phyloP scores from a whole-genome alignment of 2,329 filamentous ascomycete genomes.

The Kalmusia sp. region DNA sequence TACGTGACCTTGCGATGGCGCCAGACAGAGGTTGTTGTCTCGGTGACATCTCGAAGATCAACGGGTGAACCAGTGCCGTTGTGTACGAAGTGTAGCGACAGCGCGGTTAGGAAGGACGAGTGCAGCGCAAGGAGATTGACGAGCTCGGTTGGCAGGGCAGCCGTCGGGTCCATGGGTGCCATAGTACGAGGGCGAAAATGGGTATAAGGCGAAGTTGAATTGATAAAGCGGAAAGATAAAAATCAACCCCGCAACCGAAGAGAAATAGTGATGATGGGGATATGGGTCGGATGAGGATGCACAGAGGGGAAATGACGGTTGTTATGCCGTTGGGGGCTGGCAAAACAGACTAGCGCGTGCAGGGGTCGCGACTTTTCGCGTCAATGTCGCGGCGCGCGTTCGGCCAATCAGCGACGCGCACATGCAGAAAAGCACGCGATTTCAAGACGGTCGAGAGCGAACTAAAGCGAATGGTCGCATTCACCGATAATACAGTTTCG shows the following conservation, averaged over 20 bases:
- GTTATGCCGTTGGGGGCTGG: constrained; percentile 37
- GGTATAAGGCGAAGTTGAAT: constrained; percentile 18
- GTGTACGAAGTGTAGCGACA: constrained; percentile 58
- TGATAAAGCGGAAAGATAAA: constrained; percentile 27
- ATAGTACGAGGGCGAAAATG: constrained; percentile 26
- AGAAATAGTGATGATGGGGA: constrained; percentile 20
- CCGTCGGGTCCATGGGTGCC: constrained; percentile 35
- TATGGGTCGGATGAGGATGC: constrained; percentile 19
- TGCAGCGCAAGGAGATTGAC: constrained; percentile 54
- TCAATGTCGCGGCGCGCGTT: constrained; percentile 18
- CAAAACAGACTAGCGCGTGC: constrained; percentile 31
- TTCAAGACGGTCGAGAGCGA: constrained; percentile 11
- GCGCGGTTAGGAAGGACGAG: constrained; percentile 56
- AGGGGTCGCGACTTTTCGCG: constrained; percentile 35
- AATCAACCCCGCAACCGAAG: constrained; percentile 26
- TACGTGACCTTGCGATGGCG: constrained; percentile 54
- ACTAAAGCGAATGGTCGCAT: not conserved
- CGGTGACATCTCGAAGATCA: constrained; percentile 49
- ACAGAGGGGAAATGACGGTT: constrained; percentile 22
- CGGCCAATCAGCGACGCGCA: constrained; percentile 31
- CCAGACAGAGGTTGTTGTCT: constrained; percentile 53
- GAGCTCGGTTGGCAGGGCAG: constrained; percentile 50
- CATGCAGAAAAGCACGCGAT: not conserved
- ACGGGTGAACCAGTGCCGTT: constrained; percentile 55
- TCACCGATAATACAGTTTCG: constrained; percentile 1